Conservation (phyloP, 2,329 filamentous ascomycete genomes). For the Paecilomyces formosus region DNA sequence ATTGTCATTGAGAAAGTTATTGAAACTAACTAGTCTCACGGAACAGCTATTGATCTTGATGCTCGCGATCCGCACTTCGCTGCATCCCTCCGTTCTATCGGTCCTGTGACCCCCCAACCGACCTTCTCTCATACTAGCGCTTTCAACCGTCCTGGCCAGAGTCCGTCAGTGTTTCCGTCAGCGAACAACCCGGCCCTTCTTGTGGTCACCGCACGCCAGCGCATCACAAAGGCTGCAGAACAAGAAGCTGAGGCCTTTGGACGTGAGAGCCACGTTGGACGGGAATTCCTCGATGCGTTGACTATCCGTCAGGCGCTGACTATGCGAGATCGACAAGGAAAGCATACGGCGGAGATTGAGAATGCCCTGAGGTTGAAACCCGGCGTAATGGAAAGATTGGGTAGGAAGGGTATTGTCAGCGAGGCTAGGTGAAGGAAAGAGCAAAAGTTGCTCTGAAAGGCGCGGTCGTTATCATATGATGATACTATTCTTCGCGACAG, state of each 20-base stretch:
- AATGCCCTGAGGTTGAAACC: slow-evolving; percentile 34
- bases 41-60: slow-evolving; percentile 51
- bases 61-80: slow-evolving; percentile 61
- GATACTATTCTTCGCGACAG: background rate
- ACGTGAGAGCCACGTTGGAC: slow-evolving; percentile 29
- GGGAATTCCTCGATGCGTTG: slow-evolving; percentile 42
- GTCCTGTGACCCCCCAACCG: slow-evolving; percentile 51
- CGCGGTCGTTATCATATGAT: background rate
- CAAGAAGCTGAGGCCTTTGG: slow-evolving; percentile 46
- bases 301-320: slow-evolving; percentile 43
- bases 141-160: slow-evolving; percentile 28
- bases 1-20: background rate
- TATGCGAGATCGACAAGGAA: slow-evolving; percentile 39
- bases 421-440: slow-evolving; percentile 10
- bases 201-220: slow-evolving; percentile 45
- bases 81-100: slow-evolving; percentile 65
- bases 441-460: background rate
- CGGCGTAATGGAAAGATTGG: slow-evolving; percentile 36
- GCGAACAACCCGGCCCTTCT: slow-evolving; percentile 48
- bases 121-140: slow-evolving; percentile 50
- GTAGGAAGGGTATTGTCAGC: slow-evolving; percentile 25
- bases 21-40: background rate
- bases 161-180: slow-evolving; percentile 27
- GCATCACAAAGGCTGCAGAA: slow-evolving; percentile 46
- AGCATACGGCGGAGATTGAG: slow-evolving; percentile 35